Evolutionary conservation across 2,329 filamentous ascomycete species (phyloP).

Genomic region (Myriosclerotinia curreyana): DNA sequence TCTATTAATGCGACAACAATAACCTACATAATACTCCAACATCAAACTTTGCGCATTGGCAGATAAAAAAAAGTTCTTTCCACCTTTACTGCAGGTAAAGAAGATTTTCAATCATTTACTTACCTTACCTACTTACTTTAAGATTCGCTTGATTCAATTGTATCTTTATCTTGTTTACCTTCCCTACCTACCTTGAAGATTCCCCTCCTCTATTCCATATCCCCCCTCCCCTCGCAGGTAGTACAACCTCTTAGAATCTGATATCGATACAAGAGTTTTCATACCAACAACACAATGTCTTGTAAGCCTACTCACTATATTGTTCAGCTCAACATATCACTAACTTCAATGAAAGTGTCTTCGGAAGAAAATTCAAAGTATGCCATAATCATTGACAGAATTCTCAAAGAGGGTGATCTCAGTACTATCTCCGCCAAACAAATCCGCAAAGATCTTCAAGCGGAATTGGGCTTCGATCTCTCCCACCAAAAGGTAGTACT

Average conservation of each 20-base stretch:
- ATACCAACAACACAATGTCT: constrained; percentile 27
- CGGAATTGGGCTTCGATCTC: constrained; percentile 39
- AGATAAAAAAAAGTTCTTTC: background rate
- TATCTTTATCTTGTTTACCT: constrained; percentile 7
- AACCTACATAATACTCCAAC: constrained; percentile 13
- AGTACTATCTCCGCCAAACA: constrained; percentile 42
- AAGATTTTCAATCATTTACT: background rate
- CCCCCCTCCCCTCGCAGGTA: too few relatives aligned
- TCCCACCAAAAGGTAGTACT: constrained; percentile 40
- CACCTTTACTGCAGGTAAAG: background rate
- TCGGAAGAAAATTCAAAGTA: constrained; percentile 38
- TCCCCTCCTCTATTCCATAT: background rate
- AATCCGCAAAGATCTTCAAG: constrained; percentile 40
- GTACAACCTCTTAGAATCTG: constrained; percentile 17
- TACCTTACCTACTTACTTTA: background rate
- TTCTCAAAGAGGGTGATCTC: constrained; percentile 40
- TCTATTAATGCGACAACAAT: constrained; percentile 19
- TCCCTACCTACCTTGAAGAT: constrained; percentile 2
- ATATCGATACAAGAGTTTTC: constrained; percentile 2
- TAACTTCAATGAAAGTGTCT: constrained; percentile 31
- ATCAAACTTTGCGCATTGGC: constrained; percentile 6
- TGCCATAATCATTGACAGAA: constrained; percentile 42
- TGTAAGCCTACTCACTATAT: constrained; percentile 24
- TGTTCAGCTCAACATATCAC: constrained; percentile 2
- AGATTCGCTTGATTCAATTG: constrained; percentile 10